These are phyloP conservation scores for Phycomyces nitens DNA, from an alignment of 192 early-diverging fungal genomes.

Conservation along the genomic window DNA sequence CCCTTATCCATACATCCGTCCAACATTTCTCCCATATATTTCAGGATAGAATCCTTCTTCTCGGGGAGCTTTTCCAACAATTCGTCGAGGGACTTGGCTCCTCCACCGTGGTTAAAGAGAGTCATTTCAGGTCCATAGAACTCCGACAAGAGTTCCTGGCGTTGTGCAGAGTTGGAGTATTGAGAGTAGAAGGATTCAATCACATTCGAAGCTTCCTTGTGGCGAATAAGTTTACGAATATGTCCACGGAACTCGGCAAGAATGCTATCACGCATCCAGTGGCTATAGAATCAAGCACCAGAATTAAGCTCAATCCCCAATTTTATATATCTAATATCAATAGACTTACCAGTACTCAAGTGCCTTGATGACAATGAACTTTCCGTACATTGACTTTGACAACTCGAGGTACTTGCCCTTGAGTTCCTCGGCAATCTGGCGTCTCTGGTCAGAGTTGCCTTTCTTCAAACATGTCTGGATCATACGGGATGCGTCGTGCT, in stretches of 20 bases:
- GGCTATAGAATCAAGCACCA: slow-evolving; percentile 34
- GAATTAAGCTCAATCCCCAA: neutral
- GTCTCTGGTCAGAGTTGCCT: slow-evolving; percentile 73
- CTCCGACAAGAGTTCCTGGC: slow-evolving; percentile 75
- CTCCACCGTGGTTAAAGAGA: slow-evolving; percentile 64
- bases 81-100: slow-evolving; percentile 47
- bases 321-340: too few species aligned
- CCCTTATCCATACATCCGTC: slow-evolving; percentile 79
- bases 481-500: slow-evolving; percentile 92
- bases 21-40: slow-evolving; percentile 66
- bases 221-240: slow-evolving; percentile 79
- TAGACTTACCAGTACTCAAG: slow-evolving; percentile 70
- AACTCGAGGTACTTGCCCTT: slow-evolving; percentile 71
- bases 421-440: slow-evolving; percentile 77
- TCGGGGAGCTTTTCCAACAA: slow-evolving; percentile 60
- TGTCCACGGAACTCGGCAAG: slow-evolving; percentile 78
- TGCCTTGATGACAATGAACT: slow-evolving; percentile 84
- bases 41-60: slow-evolving; percentile 70
- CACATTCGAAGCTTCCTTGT: slow-evolving; percentile 83
- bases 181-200: slow-evolving; percentile 83
- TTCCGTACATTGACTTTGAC: slow-evolving; percentile 77
- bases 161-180: slow-evolving; percentile 74
- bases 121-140: slow-evolving; percentile 93
- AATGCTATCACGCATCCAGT: slow-evolving; percentile 63
- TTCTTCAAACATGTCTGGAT: slow-evolving; percentile 91